Evolutionary conservation across 805 yeast genomes (phyloP), one percentile per base, ranked within the genome.

Genomic region (Saturnispora dispora): DNA sequence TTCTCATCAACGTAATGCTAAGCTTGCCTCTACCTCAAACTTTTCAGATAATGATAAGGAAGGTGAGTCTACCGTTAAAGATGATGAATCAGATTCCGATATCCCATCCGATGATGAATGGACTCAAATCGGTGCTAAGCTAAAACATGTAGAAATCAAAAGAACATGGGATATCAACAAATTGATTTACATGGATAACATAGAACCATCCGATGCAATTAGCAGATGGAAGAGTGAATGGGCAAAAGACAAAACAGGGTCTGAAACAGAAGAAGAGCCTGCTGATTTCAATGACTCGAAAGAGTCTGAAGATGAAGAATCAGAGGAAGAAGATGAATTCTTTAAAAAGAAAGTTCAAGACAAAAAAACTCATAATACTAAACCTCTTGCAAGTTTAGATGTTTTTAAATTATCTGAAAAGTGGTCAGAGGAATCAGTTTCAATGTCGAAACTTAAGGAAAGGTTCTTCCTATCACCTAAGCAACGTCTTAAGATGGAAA

Each of bases 141-240:
- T 86, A 52, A 72, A 77, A 55, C 77, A 83, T n/a, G 57, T 76
- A 5, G 62, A 69, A 53, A 71, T 67, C 62, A 73, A 69, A 59
- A 78, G 73, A 67, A 73, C 71, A 53, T 87, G 95, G 90, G 87
- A 91, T 65, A 79, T 91, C 55, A 82, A 83, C 58, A 87, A 85
- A 61, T 70, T 91, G 51, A 71, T 93, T 4, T 91, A 93, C 65
- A 75, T 85, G 78, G 81, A 83, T 52, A 84, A 87, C 58, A 73
- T 88, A 41, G 78, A 81, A 11, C 90, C 97, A 0, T 72, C 69
- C 1, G 93, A 85, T 56, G 93, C 77, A 33, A 71, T 88, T 45
- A 71, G 70, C 40, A 77, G 90, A 66, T 87, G 95, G 95, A 79
- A 67, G 57, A 73, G 76, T 32, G 80, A 78, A 58, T 74, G 72